Evolutionary conservation across 176 grass and related monocot genomes (phyloP).

Genomic region (Lolium rigidum): DNA sequence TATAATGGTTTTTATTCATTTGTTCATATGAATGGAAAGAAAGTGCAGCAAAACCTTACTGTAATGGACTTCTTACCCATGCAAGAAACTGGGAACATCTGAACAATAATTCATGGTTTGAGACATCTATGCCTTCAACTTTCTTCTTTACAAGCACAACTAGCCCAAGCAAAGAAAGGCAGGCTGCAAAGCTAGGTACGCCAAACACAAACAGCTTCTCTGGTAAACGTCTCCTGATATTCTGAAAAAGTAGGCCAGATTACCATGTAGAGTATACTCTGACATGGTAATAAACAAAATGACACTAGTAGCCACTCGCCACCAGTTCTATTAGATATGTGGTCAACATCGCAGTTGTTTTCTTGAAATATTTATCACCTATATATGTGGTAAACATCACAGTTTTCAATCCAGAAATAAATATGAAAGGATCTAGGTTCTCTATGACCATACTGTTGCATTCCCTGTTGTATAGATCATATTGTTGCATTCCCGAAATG

Average conservation of each 20-base stretch:
- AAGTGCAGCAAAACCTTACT: constrained; percentile 11
- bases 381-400: too few species aligned
- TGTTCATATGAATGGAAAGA: constrained; percentile 8
- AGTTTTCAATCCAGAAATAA: too few species aligned
- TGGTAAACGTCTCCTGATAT: constrained; percentile 41
- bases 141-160: constrained; percentile 54
- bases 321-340: too few species aligned
- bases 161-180: constrained; percentile 57
- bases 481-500: too few species aligned
- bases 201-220: constrained; percentile 58
- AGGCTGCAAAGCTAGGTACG: constrained; percentile 61
- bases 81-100: constrained; percentile 61
- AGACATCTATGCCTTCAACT: constrained; percentile 43
- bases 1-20: constrained; percentile 16
- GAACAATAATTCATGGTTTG: constrained; percentile 58
- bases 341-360: too few species aligned
- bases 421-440: too few species aligned
- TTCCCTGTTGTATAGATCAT: too few species aligned
- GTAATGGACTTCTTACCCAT: constrained; percentile 65
- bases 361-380: too few species aligned
- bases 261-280: background rate
- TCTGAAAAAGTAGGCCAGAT: constrained; percentile 39
- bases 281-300: too few species aligned
- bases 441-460: too few species aligned
- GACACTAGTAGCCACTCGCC: too few species aligned